Base-by-base conservation (phyloP, 208 protist genomes). In the Leishmania arabica region DNA sequence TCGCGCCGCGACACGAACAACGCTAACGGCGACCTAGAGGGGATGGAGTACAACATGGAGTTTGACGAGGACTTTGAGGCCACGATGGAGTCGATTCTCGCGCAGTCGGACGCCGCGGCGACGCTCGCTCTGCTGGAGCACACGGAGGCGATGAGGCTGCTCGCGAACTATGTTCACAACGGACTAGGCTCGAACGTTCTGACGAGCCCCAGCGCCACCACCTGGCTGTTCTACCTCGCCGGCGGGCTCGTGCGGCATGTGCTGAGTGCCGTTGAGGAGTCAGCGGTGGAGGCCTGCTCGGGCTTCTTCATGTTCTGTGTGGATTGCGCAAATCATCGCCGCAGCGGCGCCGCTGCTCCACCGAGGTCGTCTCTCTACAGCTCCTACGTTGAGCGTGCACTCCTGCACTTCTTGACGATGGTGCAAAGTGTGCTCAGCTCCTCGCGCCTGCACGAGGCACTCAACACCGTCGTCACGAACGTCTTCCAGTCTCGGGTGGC, bases 201-300 rank as follows among this genome's bases (percentile, higher is more conserved):
- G 42, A 87, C 88, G 42, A 93, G 83, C 68, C 80, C 90, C n/a
- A 75, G 80, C n/a, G 86, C 87, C n/a, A 91, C 89, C 0, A 89
- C 86, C 24, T 97, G 94, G 92, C 82, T 97, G 34, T 96, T 96
- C 85, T 96, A 93, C 82, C 27, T 95, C 66, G 88, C 90, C 8
- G 92, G 90, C 21, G 82, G 77, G 17, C 79, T 95, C 4, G 86
- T 93, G 65, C 81, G 89, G 15, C 79, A 88, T 24, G 87, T 95
- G 56, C 78, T 94, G 76, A 80, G 82, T 62, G 71, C 79, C 45
- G 82, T 96, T 47, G 89, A 95, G 45, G 87, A 77, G 4, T 73
- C 79, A 4, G 81, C 85, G 47, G 84, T 94, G 31, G 82, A 87
- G 53, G 78, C 86, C 47, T 92, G 84, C 78, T 87, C 87, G 21